Evolutionary conservation across 441 rosid genomes (phyloP).

Genomic region (Adansonia rubrostipa): DNA sequence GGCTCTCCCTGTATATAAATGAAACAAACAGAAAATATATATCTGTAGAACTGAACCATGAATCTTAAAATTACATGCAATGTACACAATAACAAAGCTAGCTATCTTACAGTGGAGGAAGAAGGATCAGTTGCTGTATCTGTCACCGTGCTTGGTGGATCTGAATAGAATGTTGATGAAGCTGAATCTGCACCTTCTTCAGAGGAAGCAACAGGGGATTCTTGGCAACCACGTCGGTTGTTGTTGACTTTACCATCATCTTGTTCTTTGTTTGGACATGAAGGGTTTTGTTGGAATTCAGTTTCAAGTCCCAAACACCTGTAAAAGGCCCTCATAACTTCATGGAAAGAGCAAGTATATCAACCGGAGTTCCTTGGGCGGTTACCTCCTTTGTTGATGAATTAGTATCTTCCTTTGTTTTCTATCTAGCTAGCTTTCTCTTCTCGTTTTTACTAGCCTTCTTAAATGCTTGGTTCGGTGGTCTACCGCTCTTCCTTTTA

Average conservation of each 20-base stretch:
- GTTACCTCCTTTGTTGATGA: constrained; percentile 5
- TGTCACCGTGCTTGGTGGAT: neutral
- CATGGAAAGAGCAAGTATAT: neutral
- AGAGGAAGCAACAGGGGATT: neutral
- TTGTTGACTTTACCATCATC: neutral
- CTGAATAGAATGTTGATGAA: neutral
- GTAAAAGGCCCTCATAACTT: constrained; percentile 4
- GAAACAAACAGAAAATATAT: neutral
- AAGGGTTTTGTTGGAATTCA: neutral
- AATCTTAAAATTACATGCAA: neutral
- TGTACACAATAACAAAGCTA: neutral
- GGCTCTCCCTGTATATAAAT: constrained; percentile 18
- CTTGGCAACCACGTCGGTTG: neutral
- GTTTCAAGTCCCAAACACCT: constrained; percentile 22
- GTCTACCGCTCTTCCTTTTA: too few species aligned
- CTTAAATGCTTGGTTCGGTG: neutral
- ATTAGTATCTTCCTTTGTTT: constrained; percentile 1
- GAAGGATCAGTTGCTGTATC: constrained; percentile 21
- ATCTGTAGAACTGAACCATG: neutral
- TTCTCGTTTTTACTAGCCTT: neutral
- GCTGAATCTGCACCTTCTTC: too few species aligned
- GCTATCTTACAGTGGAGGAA: neutral
- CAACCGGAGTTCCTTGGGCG: neutral
- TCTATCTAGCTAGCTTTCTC: neutral
- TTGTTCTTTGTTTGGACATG: neutral